These are phyloP conservation scores for Antitrichia curtipendula DNA, from an alignment of 225 moss, liverwort and hornwort genomes.

Conservation along the genomic window DNA sequence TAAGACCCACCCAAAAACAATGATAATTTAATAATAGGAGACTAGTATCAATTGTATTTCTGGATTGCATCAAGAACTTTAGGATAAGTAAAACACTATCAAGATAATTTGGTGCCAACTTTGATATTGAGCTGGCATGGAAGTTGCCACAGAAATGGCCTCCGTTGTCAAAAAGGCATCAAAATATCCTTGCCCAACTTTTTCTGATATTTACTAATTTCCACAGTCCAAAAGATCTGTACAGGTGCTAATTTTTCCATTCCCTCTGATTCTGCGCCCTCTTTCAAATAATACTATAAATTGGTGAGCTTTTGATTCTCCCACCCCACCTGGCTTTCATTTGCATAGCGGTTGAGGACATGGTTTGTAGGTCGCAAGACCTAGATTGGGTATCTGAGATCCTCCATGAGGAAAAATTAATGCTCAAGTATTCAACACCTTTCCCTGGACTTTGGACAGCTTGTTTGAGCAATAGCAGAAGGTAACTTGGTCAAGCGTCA, in stretches of 20 bases:
- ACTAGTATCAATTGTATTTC: no score
- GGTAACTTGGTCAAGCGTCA: neutral
- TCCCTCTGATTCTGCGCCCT: neutral
- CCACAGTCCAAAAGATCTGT: neutral
- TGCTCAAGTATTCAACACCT: neutral
- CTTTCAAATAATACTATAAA: neutral
- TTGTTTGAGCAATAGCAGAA: neutral
- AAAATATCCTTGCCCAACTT: no score
- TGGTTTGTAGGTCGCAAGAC: neutral
- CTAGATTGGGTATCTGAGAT: neutral
- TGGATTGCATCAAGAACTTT: no score
- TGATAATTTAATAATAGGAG: no score
- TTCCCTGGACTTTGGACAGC: neutral
- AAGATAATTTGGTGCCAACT: no score
- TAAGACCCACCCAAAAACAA: no score
- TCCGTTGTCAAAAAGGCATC: no score
- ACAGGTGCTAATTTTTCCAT: fast-evolving
- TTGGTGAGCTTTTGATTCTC: neutral
- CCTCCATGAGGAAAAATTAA: neutral
- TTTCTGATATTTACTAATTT: neutral
- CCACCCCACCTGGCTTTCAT: no score
- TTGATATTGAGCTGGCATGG: no score
- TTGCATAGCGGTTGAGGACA: neutral
- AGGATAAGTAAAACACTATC: no score
- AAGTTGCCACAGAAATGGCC: no score